Evolutionary conservation across 2,329 filamentous ascomycete genomes (phyloP).

Genomic region (Lojkania enalia): DNA sequence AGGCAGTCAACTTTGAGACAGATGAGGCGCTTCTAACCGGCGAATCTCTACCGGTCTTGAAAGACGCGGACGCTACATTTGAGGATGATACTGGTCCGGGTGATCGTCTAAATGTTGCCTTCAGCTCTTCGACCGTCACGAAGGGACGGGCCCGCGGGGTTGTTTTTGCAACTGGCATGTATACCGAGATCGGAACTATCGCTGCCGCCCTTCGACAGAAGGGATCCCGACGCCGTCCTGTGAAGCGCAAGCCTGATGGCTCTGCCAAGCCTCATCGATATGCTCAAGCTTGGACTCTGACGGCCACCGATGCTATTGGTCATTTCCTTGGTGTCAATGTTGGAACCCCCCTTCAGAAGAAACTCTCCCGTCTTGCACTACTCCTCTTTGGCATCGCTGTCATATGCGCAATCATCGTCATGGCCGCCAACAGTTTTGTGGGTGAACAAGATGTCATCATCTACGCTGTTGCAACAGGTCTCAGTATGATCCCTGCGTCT

Average conservation of each 20-base stretch:
- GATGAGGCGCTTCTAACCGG: slow-evolving; percentile 74
- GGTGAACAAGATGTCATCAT: slow-evolving; percentile 46
- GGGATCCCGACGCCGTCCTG: slow-evolving; percentile 39
- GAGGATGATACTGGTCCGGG: slow-evolving; percentile 61
- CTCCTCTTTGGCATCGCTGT: slow-evolving; percentile 44
- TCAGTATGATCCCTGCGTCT: slow-evolving; percentile 45
- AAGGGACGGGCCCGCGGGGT: slow-evolving; percentile 70
- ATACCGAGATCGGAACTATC: slow-evolving; percentile 74
- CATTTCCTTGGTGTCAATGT: slow-evolving; percentile 47
- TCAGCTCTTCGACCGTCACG: slow-evolving; percentile 70
- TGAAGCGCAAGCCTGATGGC: slow-evolving; percentile 47
- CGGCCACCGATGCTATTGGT: slow-evolving; percentile 46
- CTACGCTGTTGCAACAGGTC: slow-evolving; percentile 45
- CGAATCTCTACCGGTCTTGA: slow-evolving; percentile 68
- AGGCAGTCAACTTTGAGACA: slow-evolving; percentile 74
- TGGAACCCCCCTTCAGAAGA: slow-evolving; percentile 44
- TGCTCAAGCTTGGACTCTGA: slow-evolving; percentile 58
- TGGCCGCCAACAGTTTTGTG: slow-evolving; percentile 44
- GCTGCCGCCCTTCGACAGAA: slow-evolving; percentile 66
- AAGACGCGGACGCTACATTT: slow-evolving; percentile 61
- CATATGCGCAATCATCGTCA: slow-evolving; percentile 45
- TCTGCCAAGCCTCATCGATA: slow-evolving; percentile 42
- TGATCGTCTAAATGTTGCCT: slow-evolving; percentile 70
- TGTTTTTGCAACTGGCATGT: slow-evolving; percentile 69
- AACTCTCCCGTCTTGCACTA: slow-evolving; percentile 40